These are phyloP conservation scores for Phytophthora tubulina DNA, from an alignment of 352 stramenopile species.

Conservation along the genomic window DNA sequence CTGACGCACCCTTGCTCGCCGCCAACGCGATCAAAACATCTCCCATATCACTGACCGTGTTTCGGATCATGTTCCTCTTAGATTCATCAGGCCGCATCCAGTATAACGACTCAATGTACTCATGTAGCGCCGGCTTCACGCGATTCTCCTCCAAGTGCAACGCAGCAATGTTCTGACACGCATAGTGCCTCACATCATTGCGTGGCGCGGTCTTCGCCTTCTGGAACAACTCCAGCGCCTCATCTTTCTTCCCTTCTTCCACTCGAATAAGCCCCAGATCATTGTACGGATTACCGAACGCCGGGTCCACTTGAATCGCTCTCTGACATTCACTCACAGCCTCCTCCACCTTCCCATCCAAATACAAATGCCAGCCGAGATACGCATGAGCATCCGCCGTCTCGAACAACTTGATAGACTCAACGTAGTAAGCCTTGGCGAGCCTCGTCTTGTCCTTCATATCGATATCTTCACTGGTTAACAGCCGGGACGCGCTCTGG, in stretches of 20 bases:
- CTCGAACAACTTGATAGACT: slow-evolving; percentile 73
- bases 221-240: slow-evolving; percentile 67
- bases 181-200: slow-evolving; percentile 78
- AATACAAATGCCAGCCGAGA: slow-evolving; percentile 74
- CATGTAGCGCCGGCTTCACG: slow-evolving; percentile 68
- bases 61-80: slow-evolving; percentile 60
- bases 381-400: slow-evolving; percentile 77
- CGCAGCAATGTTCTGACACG: slow-evolving; percentile 70
- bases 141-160: slow-evolving; percentile 73
- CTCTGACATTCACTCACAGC: slow-evolving; percentile 65
- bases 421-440: slow-evolving; percentile 70
- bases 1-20: slow-evolving; percentile 41
- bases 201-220: slow-evolving; percentile 67
- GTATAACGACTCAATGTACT: slow-evolving; percentile 82
- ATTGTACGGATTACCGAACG: slow-evolving; percentile 80
- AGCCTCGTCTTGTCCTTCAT: slow-evolving; percentile 63
- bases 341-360: slow-evolving; percentile 65
- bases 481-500: slow-evolving; percentile 54
- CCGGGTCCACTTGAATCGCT: slow-evolving; percentile 73
- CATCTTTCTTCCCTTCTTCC: slow-evolving; percentile 64
- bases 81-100: slow-evolving; percentile 68
- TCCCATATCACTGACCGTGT: slow-evolving; percentile 73
- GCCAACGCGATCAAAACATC: slow-evolving; percentile 67
- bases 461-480: slow-evolving; percentile 53
- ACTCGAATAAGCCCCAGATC: slow-evolving; percentile 74